Evolutionary conservation across 2,329 filamentous ascomycete species (phyloP), one percentile per base, ranked within the genome.

Genomic region (Bipolaris bicolor): DNA sequence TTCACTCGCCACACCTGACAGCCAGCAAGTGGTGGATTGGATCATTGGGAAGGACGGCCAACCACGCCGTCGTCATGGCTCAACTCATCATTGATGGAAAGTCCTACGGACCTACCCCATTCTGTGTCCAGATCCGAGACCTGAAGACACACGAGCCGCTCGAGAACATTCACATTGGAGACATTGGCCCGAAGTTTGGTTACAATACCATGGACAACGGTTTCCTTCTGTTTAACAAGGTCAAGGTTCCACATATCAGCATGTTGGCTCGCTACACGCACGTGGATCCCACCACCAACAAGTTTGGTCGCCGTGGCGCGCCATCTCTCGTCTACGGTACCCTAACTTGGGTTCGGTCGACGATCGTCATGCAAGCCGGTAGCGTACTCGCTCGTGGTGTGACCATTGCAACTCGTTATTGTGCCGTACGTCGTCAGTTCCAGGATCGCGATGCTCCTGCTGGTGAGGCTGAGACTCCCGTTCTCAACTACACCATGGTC

Each of bases 21-120:
- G 85, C 90, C 0, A 89, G 88, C 33, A 94, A 94, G 72, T 94
- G 90, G 90, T 93, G 90, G 90, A 92, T 92, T 66, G 90, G 90
- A 1, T 90, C 89, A 10, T 82, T 93, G 3, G 90, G 90, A 49
- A 83, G 88, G 66, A 88, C 88, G 2, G 90, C 90, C 43, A 93
- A 91, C 72, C 83, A 91, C 69, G 90, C 90, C 1, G 86, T 91
- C 2, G 89, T 93, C 3, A 91, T 93, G 83, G 90, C 90, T 0
- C 90, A 92, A 76, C 81, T 93, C 26, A 84, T 88, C 60, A 83
- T 92, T 59, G 79, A 81, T 58, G 89, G 88, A 64, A 90, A 89
- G 76, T 78, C 81, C 16, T 87, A 87, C 63, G 90, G 90, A 0
- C 90, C 90, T 36, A 90, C 93, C 69, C 89, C 90, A 0, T 93